A percentile compares a stretch with the other conserved stretches of the same genome.
phyloP scores from a whole-genome alignment of 441 rosid species.

The Populus hybrid region DNA sequence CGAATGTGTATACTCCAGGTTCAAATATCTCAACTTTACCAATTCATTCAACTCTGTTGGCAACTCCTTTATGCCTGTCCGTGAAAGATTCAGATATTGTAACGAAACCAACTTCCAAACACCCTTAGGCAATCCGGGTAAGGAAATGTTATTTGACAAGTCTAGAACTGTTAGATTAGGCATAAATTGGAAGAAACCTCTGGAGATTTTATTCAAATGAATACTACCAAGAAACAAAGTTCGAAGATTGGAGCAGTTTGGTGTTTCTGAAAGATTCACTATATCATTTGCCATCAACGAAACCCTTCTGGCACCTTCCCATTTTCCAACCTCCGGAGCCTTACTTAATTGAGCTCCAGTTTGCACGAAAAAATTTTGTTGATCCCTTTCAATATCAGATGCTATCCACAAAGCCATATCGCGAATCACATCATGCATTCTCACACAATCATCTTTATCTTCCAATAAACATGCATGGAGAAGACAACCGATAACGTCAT shows the following conservation, averaged over 20 bases:
- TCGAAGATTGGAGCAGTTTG: too few species aligned
- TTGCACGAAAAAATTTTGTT: background rate
- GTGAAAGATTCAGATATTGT: slow-evolving; percentile 3
- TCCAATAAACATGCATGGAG: slow-evolving; percentile 16
- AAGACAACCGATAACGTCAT: background rate
- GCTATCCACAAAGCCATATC: slow-evolving; percentile 19
- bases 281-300: slow-evolving; percentile 2
- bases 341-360: background rate
- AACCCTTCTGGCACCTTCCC: slow-evolving; percentile 4
- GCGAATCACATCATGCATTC: slow-evolving; percentile 26
- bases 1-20: slow-evolving; percentile 8
- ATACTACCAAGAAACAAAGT: too few species aligned
- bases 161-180: too few species aligned
- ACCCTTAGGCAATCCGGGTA: too few species aligned
- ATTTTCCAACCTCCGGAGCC: background rate
- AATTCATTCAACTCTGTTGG: slow-evolving; percentile 21
- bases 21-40: slow-evolving; percentile 18
- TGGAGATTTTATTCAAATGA: too few species aligned
- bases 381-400: background rate
- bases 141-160: too few species aligned
- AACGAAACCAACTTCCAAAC: slow-evolving; percentile 8
- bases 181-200: too few species aligned
- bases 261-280: background rate
- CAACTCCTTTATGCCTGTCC: background rate
- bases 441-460: background rate